These are phyloP conservation scores for Mycena haematopus DNA, from an alignment of 768 basidiomycete species.

Conservation along the genomic window DNA sequence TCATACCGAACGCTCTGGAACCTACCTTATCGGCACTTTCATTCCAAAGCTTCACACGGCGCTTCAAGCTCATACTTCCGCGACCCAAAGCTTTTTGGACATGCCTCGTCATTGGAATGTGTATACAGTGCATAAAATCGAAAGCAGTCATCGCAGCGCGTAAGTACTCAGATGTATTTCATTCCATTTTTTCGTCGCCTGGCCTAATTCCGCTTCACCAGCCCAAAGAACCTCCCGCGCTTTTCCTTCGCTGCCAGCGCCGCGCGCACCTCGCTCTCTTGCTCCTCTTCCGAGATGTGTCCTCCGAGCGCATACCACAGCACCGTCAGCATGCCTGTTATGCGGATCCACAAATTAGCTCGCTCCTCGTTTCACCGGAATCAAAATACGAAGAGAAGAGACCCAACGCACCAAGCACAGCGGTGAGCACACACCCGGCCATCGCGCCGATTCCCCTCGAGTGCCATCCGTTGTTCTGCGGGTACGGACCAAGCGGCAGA, in stretches of 20 bases:
- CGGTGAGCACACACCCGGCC: constrained; percentile 83
- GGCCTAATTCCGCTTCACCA: constrained; percentile 28
- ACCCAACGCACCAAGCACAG: constrained; percentile 60
- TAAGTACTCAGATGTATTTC: constrained; percentile 2
- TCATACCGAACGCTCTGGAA: no score
- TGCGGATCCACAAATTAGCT: not conserved
- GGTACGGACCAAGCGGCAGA: constrained; percentile 71
- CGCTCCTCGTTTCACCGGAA: not conserved
- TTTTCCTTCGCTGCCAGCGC: constrained; percentile 63
- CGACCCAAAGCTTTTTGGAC: not conserved
- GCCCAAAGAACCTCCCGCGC: constrained; percentile 54
- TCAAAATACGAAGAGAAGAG: not conserved
- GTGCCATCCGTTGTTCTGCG: constrained; percentile 75
- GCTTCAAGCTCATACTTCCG: no score
- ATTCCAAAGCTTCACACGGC: no score
- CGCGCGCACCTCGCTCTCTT: constrained; percentile 71
- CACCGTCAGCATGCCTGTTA: constrained; percentile 71
- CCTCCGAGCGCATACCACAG: constrained; percentile 89
- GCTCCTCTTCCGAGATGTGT: constrained; percentile 76
- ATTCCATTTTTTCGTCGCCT: not conserved
- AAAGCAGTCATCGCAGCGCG: constrained; percentile 10
- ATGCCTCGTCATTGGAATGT: not conserved
- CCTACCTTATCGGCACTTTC: no score
- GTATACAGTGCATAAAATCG: constrained; percentile 10
- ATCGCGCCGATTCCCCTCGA: constrained; percentile 78